Evolutionary conservation across 148 eudicot genomes (phyloP).

Genomic region (Camellia granthamiana): DNA sequence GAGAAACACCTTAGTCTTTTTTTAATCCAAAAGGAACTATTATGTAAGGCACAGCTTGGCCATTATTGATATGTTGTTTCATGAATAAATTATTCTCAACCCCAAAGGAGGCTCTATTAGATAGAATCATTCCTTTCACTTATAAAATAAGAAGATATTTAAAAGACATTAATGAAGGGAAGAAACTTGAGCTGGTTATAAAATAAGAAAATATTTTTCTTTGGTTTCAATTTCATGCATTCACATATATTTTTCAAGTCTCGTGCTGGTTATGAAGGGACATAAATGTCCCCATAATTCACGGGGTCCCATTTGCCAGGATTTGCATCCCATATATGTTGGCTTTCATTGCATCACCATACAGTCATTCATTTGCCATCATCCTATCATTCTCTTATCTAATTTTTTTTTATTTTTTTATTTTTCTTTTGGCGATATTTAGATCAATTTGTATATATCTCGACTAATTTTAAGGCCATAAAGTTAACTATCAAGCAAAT

Average conservation of each 20-base stretch:
- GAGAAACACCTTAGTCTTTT: not conserved
- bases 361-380: not conserved
- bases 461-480: too few relatives aligned
- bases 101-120: not conserved
- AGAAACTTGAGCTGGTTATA: too few relatives aligned
- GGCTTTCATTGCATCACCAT: too few relatives aligned
- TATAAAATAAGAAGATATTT: not conserved
- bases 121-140: not conserved
- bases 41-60: not conserved
- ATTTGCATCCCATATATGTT: not conserved
- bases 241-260: not conserved
- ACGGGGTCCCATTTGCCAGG: not conserved
- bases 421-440: too few relatives aligned
- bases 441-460: too few relatives aligned
- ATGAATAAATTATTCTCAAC: not conserved
- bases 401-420: too few relatives aligned
- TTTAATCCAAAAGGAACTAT: not conserved
- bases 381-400: not conserved
- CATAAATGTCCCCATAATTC: not conserved
- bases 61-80: not conserved
- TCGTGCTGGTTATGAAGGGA: slow-evolving; percentile 9
- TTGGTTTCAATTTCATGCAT: too few relatives aligned
- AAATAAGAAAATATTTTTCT: too few relatives aligned
- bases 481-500: too few relatives aligned
- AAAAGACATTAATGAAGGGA: too few relatives aligned